A percentile compares a stretch with the other conserved stretches of the same genome.
Conservation (phyloP, 495 filamentous ascomycete species). For the Penicillium arizonense region DNA sequence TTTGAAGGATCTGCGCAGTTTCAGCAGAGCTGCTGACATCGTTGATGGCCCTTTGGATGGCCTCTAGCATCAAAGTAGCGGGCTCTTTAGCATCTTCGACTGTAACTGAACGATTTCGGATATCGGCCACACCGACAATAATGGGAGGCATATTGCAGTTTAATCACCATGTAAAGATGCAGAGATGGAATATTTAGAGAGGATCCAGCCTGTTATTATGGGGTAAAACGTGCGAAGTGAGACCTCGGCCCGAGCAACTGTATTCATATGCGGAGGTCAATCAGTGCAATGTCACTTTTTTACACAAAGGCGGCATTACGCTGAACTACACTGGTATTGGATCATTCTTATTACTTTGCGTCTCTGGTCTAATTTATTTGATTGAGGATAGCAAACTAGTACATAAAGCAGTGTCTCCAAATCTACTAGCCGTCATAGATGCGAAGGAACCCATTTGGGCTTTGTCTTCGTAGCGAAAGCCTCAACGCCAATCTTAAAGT, state of each 20-base stretch:
- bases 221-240: too few species aligned
- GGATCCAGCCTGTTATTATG: neutral
- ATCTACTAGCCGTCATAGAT: neutral
- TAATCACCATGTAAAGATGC: neutral
- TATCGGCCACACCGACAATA: slow-evolving; percentile 53
- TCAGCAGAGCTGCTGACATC: slow-evolving; percentile 31
- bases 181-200: neutral
- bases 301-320: too few species aligned
- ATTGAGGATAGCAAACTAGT: too few species aligned
- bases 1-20: slow-evolving; percentile 27
- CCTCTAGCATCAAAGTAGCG: slow-evolving; percentile 47
- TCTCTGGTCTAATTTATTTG: too few species aligned
- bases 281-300: too few species aligned
- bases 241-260: slow-evolving; percentile 1
- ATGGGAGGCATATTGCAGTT: slow-evolving; percentile 30
- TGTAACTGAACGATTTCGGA: slow-evolving; percentile 46
- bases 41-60: slow-evolving; percentile 41
- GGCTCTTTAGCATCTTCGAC: slow-evolving; percentile 55
- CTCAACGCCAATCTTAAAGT: slow-evolving; percentile 69
- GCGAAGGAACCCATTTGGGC: slow-evolving; percentile 55
- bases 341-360: too few species aligned
- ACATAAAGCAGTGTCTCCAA: too few species aligned
- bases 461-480: slow-evolving; percentile 74
- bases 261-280: neutral
- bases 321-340: too few species aligned